Conservation (phyloP, 805 yeast species). For the Lipomyces kockii region DNA sequence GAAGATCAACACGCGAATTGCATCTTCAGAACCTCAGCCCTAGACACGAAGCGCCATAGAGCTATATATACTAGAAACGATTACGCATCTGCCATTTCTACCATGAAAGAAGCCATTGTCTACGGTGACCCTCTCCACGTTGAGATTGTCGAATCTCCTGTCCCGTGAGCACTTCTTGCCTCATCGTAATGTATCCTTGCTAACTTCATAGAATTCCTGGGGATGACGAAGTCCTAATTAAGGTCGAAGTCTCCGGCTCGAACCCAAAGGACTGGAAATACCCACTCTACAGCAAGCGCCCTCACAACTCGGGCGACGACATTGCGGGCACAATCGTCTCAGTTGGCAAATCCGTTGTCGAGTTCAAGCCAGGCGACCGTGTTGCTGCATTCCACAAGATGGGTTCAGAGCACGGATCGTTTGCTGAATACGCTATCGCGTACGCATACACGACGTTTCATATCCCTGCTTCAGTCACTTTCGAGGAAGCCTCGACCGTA, state of each 20-base stretch:
- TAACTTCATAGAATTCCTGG: not conserved
- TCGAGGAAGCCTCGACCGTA: constrained; percentile 22
- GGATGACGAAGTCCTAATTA: constrained; percentile 18
- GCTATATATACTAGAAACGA: too few relatives aligned
- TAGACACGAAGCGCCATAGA: too few relatives aligned
- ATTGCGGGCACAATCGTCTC: constrained; percentile 22
- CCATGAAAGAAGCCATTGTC: constrained; percentile 19
- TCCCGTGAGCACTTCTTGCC: constrained; percentile 7
- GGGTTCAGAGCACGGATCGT: constrained; percentile 16
- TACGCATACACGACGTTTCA: constrained; percentile 15
- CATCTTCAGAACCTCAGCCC: too few relatives aligned
- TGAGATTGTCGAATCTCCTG: constrained; percentile 7
- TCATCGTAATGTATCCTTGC: not conserved
- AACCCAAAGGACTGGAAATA: constrained; percentile 30
- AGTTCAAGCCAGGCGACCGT: constrained; percentile 22
- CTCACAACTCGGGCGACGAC: constrained; percentile 25
- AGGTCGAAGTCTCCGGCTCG: constrained; percentile 21
- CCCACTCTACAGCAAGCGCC: constrained; percentile 5
- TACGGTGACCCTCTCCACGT: not conserved
- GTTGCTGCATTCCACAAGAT: constrained; percentile 28
- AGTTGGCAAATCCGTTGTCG: constrained; percentile 13
- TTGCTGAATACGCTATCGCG: constrained; percentile 25
- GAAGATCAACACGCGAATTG: too few relatives aligned
- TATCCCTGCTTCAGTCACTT: constrained; percentile 11
- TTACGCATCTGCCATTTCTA: not conserved